A percentile compares a stretch with the other conserved stretches of the same genome.
Conservation (phyloP, 345 rosid species). For the Euphorbia lathyris region DNA sequence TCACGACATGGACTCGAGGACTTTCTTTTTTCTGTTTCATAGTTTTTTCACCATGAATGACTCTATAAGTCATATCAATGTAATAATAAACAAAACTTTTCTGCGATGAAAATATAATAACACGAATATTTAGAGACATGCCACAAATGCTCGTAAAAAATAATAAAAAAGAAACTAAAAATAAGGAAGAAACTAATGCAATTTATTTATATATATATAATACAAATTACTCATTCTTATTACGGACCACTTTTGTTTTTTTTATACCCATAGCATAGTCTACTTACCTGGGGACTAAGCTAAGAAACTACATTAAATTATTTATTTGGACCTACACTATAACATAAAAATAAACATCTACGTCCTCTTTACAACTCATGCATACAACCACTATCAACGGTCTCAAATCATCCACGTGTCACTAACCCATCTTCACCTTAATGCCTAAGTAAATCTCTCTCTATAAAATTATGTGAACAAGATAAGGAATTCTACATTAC, state of each 20-base stretch:
- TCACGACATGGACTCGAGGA: no score
- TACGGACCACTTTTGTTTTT: neutral
- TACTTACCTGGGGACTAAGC: neutral
- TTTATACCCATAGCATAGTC: neutral
- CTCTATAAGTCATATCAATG: no score
- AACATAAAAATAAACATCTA: slow-evolving; percentile 15
- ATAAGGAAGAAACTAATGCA: no score
- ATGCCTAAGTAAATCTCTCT: slow-evolving; percentile 34
- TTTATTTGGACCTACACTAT: neutral
- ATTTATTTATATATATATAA: no score
- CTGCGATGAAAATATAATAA: no score
- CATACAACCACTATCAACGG: slow-evolving; percentile 45
- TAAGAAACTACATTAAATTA: neutral
- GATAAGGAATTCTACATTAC: neutral
- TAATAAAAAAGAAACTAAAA: no score
- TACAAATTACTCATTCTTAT: neutral
- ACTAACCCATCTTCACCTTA: slow-evolving; percentile 45
- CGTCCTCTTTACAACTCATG: slow-evolving; percentile 40
- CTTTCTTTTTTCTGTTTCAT: no score
- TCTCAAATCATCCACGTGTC: slow-evolving; percentile 38
- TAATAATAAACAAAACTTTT: no score
- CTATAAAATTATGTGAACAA: slow-evolving; percentile 11
- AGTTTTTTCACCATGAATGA: no score
- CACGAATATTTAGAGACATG: no score
- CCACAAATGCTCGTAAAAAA: no score